Conservation (phyloP, 2,329 filamentous ascomycete genomes). For the Monilinia aucupariae region DNA sequence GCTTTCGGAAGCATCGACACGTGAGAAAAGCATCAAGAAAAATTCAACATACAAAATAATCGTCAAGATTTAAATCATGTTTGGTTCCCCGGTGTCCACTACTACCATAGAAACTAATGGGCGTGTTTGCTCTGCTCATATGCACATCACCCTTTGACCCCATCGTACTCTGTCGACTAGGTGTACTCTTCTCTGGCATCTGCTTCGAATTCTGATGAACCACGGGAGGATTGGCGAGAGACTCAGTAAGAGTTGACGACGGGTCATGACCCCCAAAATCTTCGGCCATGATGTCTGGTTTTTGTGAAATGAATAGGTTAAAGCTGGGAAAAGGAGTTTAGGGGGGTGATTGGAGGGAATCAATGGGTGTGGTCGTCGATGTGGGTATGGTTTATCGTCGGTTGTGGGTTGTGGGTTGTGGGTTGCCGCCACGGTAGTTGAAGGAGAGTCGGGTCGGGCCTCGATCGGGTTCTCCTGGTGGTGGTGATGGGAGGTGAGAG, state of each 20-base stretch:
- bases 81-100: slow-evolving; percentile 2
- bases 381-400: background rate
- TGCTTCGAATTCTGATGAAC: background rate
- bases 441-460: background rate
- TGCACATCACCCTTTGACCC: slow-evolving; percentile 8
- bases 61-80: slow-evolving; percentile 22
- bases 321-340: background rate
- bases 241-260: slow-evolving; percentile 12
- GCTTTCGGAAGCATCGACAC: background rate
- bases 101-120: slow-evolving; percentile 9
- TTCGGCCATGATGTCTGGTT: slow-evolving; percentile 10
- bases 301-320: background rate
- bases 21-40: background rate
- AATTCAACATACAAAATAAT: slow-evolving; percentile 30
- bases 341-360: slow-evolving; percentile 1
- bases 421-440: too few species aligned
- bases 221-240: background rate
- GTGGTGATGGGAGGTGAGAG: too few species aligned
- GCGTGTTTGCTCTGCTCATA: slow-evolving; percentile 9
- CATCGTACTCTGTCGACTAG: slow-evolving; percentile 12
- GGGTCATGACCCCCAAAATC: slow-evolving; percentile 4
- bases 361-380: background rate
- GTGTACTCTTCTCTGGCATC: background rate
- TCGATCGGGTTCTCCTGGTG: background rate
- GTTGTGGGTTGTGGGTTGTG: background rate